Conservation (phyloP, 2,329 filamentous ascomycete species). For the Orbilia oligospora region DNA sequence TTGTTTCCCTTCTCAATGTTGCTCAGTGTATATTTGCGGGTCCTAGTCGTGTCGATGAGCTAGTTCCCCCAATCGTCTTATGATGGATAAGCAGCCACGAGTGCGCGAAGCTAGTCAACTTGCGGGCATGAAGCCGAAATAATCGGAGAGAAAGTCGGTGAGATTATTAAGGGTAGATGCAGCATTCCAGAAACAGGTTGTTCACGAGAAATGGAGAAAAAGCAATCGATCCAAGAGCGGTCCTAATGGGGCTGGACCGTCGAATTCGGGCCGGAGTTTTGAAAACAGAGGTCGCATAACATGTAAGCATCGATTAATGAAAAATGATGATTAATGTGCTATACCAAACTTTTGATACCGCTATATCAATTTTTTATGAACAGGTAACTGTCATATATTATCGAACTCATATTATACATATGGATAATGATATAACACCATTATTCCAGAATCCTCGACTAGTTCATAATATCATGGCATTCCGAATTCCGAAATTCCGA, state of each 20-base stretch:
- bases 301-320: background rate
- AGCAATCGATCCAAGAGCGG: background rate
- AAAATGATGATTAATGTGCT: too few species aligned
- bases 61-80: background rate
- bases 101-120: conserved; percentile 16
- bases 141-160: background rate
- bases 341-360: too few species aligned
- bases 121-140: conserved; percentile 5
- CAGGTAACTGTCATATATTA: background rate
- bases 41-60: conserved; percentile 9
- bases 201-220: conserved; percentile 20
- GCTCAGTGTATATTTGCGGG: background rate
- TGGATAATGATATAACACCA: background rate
- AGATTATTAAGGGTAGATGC: background rate
- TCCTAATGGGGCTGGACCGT: background rate
- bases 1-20: too few species aligned
- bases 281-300: background rate
- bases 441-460: background rate
- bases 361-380: too few species aligned
- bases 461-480: background rate
- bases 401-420: too few species aligned
- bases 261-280: background rate
- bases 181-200: background rate
- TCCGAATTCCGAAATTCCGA: conserved; percentile 15
- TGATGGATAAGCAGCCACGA: background rate